Percentiles rank a stretch among this genome's conserved stretches.
phyloP scores from a whole-genome alignment of 441 rosid species.

The Metrosideros polymorpha region DNA sequence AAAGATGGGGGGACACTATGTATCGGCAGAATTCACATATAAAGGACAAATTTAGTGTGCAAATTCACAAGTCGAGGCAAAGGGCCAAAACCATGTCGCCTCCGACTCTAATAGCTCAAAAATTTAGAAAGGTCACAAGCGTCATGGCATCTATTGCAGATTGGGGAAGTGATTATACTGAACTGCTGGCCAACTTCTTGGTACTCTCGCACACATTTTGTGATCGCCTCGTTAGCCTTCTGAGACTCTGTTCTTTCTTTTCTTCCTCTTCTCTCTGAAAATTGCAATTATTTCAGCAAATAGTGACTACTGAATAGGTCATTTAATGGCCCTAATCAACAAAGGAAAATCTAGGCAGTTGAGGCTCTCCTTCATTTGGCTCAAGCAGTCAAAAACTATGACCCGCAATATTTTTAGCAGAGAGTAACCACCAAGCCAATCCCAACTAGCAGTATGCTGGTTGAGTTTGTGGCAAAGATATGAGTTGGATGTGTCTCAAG shows the following conservation, averaged over 20 bases:
- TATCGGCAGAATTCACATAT: neutral
- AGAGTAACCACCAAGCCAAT: too few species aligned
- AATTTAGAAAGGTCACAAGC: slow-evolving; percentile 2
- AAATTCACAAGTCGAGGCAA: neutral
- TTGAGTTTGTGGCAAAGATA: too few species aligned
- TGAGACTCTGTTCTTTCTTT: slow-evolving; percentile 70
- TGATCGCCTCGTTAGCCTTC: slow-evolving; percentile 66
- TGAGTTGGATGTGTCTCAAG: too few species aligned
- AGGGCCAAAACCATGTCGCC: neutral
- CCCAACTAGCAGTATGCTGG: too few species aligned
- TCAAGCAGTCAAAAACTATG: neutral
- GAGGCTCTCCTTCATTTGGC: neutral
- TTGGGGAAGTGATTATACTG: neutral
- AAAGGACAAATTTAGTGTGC: neutral
- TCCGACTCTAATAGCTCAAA: slow-evolving; percentile 3
- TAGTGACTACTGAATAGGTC: too few species aligned
- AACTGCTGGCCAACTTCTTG: slow-evolving; percentile 13
- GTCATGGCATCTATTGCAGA: neutral
- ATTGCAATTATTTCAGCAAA: neutral
- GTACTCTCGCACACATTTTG: slow-evolving; percentile 49
- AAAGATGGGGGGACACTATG: neutral
- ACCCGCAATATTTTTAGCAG: neutral
- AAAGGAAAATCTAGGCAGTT: neutral
- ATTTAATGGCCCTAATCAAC: neutral
- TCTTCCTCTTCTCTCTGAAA: slow-evolving; percentile 89